These are phyloP conservation scores for Sclerotiophoma versabilis DNA, from an alignment of 2,329 filamentous ascomycete genomes.

Conservation along the genomic window DNA sequence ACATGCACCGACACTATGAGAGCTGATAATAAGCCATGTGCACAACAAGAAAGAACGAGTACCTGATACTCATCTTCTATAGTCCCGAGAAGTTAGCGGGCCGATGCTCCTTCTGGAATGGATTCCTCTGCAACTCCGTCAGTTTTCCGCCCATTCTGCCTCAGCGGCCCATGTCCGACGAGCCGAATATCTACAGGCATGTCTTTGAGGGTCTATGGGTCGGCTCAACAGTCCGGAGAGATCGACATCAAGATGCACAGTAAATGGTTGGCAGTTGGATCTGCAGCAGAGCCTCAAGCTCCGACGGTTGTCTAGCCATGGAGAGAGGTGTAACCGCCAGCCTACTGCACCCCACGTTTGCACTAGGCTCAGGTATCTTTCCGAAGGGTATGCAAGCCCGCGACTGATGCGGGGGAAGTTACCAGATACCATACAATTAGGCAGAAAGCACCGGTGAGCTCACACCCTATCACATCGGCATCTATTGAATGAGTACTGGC, in stretches of 20 bases:
- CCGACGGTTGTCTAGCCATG: background rate
- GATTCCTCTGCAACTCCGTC: background rate
- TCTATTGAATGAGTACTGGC: no score
- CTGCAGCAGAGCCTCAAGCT: slow-evolving; percentile 2
- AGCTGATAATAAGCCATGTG: no score
- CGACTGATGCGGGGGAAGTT: background rate
- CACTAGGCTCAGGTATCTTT: background rate
- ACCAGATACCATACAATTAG: background rate
- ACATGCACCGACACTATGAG: background rate
- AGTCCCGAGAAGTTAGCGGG: no score
- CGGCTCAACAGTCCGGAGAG: background rate
- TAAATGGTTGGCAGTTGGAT: background rate
- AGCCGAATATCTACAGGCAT: background rate
- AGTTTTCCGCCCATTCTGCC: no score
- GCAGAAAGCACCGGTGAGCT: background rate
- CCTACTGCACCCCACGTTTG: background rate
- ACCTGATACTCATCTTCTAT: no score
- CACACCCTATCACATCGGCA: background rate
- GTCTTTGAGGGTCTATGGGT: background rate
- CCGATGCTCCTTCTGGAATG: background rate
- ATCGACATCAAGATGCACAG: background rate
- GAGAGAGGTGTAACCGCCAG: background rate
- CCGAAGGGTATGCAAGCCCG: background rate
- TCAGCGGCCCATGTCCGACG: background rate
- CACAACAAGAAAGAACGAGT: background rate